These are phyloP conservation scores for Phellopilus nigrolimitatus DNA, from an alignment of 1,284 basidiomycete genomes.

Conservation along the genomic window DNA sequence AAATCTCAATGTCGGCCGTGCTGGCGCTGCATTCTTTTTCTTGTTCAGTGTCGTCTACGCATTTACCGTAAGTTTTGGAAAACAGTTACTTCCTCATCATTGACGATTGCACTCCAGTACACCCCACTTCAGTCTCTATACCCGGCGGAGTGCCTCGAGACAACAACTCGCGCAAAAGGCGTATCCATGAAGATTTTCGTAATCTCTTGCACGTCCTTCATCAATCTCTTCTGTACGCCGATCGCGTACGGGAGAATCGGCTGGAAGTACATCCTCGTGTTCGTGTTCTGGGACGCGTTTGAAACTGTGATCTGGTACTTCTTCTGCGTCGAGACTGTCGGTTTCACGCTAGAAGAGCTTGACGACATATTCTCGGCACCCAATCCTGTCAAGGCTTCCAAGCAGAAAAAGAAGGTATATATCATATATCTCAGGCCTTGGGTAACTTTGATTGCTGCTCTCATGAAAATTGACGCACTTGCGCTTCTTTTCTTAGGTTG, in stretches of 20 bases:
- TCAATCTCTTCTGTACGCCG: constrained; percentile 29
- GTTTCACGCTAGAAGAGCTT: constrained; percentile 32
- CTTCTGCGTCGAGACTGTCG: constrained; percentile 33
- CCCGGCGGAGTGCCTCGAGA: constrained; percentile 35
- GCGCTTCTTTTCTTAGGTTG: background rate
- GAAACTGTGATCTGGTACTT: constrained; percentile 33
- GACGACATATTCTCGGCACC: constrained; percentile 34
- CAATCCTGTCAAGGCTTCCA: constrained; percentile 33
- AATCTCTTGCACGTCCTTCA: constrained; percentile 25
- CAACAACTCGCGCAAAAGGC: constrained; percentile 36
- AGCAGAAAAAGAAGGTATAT: constrained; percentile 22
- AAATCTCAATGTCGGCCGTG: constrained; percentile 30
- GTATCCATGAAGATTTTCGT: constrained; percentile 25
- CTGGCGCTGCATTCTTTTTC: constrained; percentile 24
- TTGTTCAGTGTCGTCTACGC: constrained; percentile 22
- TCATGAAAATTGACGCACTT: background rate
- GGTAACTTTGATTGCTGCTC: background rate
- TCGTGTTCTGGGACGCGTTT: constrained; percentile 31
- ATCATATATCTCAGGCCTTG: background rate
- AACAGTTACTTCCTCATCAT: background rate
- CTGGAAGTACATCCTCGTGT: constrained; percentile 29
- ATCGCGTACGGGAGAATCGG: constrained; percentile 19
- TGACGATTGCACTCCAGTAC: constrained; percentile 21
- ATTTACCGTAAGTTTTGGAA: constrained; percentile 18
- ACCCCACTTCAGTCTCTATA: constrained; percentile 33